Conservation (phyloP, 208 protist species). For the Leishmania lainsoni region DNA sequence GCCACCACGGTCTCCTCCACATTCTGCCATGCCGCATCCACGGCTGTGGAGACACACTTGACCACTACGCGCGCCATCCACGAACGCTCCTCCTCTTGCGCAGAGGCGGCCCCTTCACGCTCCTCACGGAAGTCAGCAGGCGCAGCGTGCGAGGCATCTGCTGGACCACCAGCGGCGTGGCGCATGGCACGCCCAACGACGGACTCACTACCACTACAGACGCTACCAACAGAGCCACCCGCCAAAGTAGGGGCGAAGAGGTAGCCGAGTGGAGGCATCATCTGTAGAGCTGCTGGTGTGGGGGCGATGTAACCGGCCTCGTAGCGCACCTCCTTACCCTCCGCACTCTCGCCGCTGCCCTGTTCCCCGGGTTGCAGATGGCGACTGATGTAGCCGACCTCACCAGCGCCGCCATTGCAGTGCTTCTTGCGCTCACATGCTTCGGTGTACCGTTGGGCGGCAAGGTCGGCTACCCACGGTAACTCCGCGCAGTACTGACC, state of each 20-base stretch:
- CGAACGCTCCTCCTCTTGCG: constrained; percentile 25
- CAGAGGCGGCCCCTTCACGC: background rate
- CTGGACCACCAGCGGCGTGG: background rate
- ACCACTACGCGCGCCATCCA: constrained; percentile 31
- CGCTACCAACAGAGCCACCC: background rate
- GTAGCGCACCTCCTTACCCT: constrained; percentile 1
- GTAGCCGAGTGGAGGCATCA: constrained; percentile 11
- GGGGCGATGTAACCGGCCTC: constrained; percentile 3
- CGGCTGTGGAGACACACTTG: constrained; percentile 25
- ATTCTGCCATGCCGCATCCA: constrained; percentile 35
- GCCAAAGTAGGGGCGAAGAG: constrained; percentile 16
- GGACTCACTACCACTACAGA: constrained; percentile 4
- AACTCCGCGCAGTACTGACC: constrained; percentile 42
- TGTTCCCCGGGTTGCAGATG: constrained; percentile 12
- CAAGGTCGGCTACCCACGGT: constrained; percentile 31
- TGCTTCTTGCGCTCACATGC: constrained; percentile 26
- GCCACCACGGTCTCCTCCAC: constrained; percentile 22
- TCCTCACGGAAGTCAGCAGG: background rate
- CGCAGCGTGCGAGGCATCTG: background rate
- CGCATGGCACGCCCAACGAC: constrained; percentile 8
- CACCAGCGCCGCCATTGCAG: constrained; percentile 12
- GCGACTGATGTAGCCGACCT: constrained; percentile 23
- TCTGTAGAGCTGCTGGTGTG: constrained; percentile 2
- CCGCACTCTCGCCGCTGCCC: background rate
- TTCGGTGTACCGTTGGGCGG: constrained; percentile 27